Evolutionary conservation across 129 eudicot genomes (phyloP).

Genomic region (Deinandra increscens): DNA sequence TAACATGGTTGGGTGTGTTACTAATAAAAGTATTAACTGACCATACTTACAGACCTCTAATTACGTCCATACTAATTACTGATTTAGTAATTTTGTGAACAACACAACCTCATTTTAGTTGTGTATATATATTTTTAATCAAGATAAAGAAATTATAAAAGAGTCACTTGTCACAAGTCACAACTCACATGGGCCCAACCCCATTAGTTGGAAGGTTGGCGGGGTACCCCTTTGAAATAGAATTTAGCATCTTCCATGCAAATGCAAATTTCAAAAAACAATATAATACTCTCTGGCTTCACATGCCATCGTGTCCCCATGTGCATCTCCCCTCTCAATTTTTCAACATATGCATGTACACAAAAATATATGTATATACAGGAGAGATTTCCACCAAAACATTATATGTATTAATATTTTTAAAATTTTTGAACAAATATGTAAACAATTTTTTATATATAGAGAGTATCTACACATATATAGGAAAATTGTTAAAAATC

Average conservation of each 20-base stretch:
- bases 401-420: too few species aligned
- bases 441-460: too few species aligned
- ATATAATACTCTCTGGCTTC: slow-evolving; percentile 28
- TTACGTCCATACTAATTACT: too few species aligned
- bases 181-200: slow-evolving; percentile 46
- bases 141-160: background rate
- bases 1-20: too few species aligned
- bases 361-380: background rate
- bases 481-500: too few species aligned
- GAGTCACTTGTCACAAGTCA: slow-evolving; percentile 37
- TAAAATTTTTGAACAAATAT: too few species aligned
- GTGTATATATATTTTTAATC: slow-evolving; percentile 9
- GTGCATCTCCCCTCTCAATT: slow-evolving; percentile 36
- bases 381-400: too few species aligned
- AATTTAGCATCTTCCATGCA: slow-evolving; percentile 43
- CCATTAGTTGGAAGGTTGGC: slow-evolving; percentile 44
- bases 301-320: slow-evolving; percentile 64
- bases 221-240: slow-evolving; percentile 45
- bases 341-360: slow-evolving; percentile 20
- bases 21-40: too few species aligned
- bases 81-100: background rate
- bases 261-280: slow-evolving; percentile 33
- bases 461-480: too few species aligned
- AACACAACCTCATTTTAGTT: slow-evolving; percentile 22
- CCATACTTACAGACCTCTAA: too few species aligned